These are phyloP conservation scores for Immersiporthe knoxdaviesiana DNA, from an alignment of 2,329 filamentous ascomycete genomes.

Conservation along the genomic window DNA sequence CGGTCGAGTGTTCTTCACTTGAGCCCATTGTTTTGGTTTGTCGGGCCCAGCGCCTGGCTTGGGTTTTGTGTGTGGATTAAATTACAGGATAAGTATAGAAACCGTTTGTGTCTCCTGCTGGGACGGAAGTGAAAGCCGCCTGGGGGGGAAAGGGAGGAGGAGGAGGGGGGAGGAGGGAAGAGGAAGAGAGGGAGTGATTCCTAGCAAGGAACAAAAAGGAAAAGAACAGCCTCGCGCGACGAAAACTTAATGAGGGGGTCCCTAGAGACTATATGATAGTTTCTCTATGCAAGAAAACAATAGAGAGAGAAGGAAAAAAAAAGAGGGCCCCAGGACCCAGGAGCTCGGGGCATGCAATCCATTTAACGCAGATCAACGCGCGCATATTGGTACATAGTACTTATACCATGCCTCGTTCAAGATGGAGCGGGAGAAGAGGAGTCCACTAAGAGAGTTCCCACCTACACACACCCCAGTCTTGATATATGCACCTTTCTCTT, in stretches of 20 bases:
- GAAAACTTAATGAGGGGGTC: not conserved
- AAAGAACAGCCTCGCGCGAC: not conserved
- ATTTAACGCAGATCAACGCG: slow-evolving; percentile 19
- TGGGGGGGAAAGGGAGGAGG: too few species aligned
- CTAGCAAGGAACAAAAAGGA: not conserved
- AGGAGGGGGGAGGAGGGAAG: not conserved
- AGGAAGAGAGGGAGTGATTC: not conserved
- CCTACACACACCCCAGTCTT: not conserved
- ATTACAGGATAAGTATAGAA: too few species aligned
- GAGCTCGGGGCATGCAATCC: slow-evolving; percentile 21
- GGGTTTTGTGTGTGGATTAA: not conserved
- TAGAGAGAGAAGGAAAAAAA: too few species aligned
- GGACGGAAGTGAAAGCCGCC: not conserved
- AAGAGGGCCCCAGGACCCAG: slow-evolving; percentile 8
- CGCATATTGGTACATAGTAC: not conserved
- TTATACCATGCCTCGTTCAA: too few species aligned
- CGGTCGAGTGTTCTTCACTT: slow-evolving; percentile 23
- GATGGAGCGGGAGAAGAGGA: slow-evolving; percentile 9
- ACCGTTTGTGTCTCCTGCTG: too few species aligned
- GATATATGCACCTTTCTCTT: not conserved
- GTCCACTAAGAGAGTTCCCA: slow-evolving; percentile 6
- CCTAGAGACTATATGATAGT: slow-evolving; percentile 8
- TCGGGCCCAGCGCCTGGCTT: not conserved
- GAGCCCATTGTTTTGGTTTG: slow-evolving; percentile 20
- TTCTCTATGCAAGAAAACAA: not conserved